Percentiles rank a stretch among this genome's conserved stretches.
Conservation (phyloP, 2,329 filamentous ascomycete species). For the Ceratocystis huliohia region DNA sequence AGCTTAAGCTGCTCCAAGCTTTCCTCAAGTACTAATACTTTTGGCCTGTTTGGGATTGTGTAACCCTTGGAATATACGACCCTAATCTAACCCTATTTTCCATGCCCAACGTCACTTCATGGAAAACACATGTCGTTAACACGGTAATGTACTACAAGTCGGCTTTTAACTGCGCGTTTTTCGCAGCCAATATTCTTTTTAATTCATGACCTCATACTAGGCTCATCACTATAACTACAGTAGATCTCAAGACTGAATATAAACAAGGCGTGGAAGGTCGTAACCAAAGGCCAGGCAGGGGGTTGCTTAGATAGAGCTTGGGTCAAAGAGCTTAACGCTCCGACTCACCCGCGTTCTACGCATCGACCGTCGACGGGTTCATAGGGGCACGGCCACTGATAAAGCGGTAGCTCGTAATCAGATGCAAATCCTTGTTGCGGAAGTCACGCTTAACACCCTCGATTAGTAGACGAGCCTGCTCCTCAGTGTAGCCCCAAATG, state of each 20-base stretch:
- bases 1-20: neutral
- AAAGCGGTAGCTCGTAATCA: slow-evolving; percentile 30
- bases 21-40: neutral
- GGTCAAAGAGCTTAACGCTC: neutral
- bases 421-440: slow-evolving; percentile 27
- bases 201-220: neutral
- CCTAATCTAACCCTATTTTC: neutral
- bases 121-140: neutral
- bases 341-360: neutral
- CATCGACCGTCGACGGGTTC: neutral
- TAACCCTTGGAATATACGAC: neutral
- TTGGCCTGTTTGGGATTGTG: neutral
- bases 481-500: slow-evolving; percentile 30
- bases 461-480: slow-evolving; percentile 33
- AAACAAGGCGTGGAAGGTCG: too few relatives aligned
- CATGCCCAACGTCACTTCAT: neutral
- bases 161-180: too few relatives aligned
- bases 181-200: neutral
- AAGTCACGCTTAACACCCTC: slow-evolving; percentile 32
- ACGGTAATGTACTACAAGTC: too few relatives aligned
- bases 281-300: neutral
- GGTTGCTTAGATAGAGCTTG: neutral
- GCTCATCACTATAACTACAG: neutral
- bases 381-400: slow-evolving; percentile 25
- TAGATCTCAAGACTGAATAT: neutral